A percentile compares a stretch with the other conserved stretches of the same genome.
phyloP scores from a whole-genome alignment of 2,329 filamentous ascomycete genomes.

The Raffaelea ambrosiae region DNA sequence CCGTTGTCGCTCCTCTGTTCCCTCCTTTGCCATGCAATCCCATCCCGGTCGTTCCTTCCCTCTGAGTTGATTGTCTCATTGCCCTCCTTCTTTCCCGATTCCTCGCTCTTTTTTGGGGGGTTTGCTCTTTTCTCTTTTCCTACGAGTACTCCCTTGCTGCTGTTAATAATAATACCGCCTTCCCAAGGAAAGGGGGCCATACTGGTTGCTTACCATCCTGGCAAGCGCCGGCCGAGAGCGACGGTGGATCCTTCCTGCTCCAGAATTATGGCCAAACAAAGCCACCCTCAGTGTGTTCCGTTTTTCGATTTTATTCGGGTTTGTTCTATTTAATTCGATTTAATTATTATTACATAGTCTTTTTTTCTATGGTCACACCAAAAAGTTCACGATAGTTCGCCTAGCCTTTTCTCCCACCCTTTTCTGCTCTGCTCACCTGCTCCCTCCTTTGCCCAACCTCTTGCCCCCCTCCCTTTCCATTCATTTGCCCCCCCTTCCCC shows the following conservation, averaged over 20 bases:
- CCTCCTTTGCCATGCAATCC: not conserved
- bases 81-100: too few relatives aligned
- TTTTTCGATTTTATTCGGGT: not conserved
- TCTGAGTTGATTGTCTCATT: not conserved
- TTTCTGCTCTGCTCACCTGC: not conserved
- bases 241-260: not conserved
- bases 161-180: too few relatives aligned
- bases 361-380: not conserved
- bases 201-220: not conserved
- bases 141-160: too few relatives aligned
- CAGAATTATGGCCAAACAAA: not conserved
- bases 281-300: not conserved
- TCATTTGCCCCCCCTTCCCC: too few relatives aligned
- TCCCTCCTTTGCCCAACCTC: too few relatives aligned
- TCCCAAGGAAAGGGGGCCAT: too few relatives aligned
- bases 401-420: conserved; percentile 1
- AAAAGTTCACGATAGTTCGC: conserved; percentile 7
- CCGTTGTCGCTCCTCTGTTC: too few relatives aligned
- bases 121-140: too few relatives aligned
- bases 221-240: conserved; percentile 1
- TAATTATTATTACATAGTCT: too few relatives aligned
- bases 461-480: too few relatives aligned
- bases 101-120: too few relatives aligned
- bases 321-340: too few relatives aligned
- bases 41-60: not conserved